phyloP scores from a whole-genome alignment of 1,139 yeast genomes.

The Geotrichum aggregatum region DNA sequence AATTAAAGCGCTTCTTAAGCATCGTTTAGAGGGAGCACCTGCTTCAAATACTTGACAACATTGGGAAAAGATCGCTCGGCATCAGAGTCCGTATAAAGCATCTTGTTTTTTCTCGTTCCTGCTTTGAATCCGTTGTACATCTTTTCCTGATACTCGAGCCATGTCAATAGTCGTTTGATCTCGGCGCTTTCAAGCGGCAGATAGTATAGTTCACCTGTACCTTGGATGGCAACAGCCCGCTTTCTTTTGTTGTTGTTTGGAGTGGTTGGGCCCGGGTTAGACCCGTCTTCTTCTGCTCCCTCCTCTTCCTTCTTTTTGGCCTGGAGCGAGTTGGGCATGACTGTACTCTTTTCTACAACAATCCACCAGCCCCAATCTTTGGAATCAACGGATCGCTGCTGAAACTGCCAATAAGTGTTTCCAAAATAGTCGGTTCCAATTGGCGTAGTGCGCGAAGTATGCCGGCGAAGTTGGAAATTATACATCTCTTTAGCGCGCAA shows the following conservation, averaged over 20 bases:
- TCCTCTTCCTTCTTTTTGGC: conserved; percentile 7
- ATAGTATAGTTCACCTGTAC: conserved; percentile 17
- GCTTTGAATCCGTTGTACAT: conserved; percentile 3
- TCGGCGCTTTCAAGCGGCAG: conserved; percentile 6
- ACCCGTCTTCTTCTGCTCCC: not conserved
- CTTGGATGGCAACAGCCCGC: conserved; percentile 7
- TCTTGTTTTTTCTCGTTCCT: conserved; percentile 10
- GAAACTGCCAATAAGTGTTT: conserved; percentile 40
- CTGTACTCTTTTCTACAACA: conserved; percentile 15
- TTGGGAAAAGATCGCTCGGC: conserved; percentile 3
- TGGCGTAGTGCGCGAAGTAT: conserved; percentile 36
- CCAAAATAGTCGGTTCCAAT: conserved; percentile 38
- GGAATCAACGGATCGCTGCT: conserved; percentile 34
- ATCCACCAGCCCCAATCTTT: conserved; percentile 22
- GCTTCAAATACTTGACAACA: conserved; percentile 6
- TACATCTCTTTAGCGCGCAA: conserved; percentile 32
- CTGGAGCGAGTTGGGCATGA: conserved; percentile 16
- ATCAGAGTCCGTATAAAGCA: conserved; percentile 8
- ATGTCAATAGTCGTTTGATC: not conserved
- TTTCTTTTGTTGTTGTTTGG: not conserved
- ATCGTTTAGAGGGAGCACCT: not conserved
- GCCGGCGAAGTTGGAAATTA: conserved; percentile 29
- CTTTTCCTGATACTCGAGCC: conserved; percentile 19
- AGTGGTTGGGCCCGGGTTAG: too few relatives aligned
- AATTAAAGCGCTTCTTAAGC: not conserved